phyloP scores from a whole-genome alignment of 768 basidiomycete species.

The Crassisporium funariophilum region DNA sequence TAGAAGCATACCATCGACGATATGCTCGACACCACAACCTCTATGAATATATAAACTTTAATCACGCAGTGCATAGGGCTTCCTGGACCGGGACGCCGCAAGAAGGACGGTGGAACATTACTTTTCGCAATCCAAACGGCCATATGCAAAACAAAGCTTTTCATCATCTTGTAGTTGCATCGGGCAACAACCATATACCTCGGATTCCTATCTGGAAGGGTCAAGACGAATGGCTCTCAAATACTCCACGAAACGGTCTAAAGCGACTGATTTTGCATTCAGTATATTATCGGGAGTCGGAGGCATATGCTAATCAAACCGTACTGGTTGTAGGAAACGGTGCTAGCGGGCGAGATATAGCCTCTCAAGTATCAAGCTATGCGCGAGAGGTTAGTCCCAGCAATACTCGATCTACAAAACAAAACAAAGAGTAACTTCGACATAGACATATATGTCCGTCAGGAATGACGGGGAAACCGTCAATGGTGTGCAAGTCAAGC shows the following conservation, averaged over 20 bases:
- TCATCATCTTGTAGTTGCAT: constrained; percentile 58
- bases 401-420: not conserved
- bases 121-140: constrained; percentile 28
- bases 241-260: constrained; percentile 12
- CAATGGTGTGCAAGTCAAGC: constrained; percentile 34
- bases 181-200: constrained; percentile 59
- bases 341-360: constrained; percentile 51
- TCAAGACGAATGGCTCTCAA: constrained; percentile 49
- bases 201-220: constrained; percentile 47
- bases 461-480: constrained; percentile 26
- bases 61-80: constrained; percentile 44
- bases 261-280: constrained; percentile 51
- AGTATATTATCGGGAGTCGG: constrained; percentile 52
- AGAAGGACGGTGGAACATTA: constrained; percentile 48
- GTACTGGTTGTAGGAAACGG: constrained; percentile 50
- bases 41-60: constrained; percentile 38
- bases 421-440: not conserved
- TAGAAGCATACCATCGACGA: constrained; percentile 48
- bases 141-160: constrained; percentile 29
- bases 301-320: constrained; percentile 39
- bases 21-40: constrained; percentile 44
- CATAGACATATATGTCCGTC: constrained; percentile 34
- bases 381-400: constrained; percentile 41
- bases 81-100: constrained; percentile 43
- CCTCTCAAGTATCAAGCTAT: constrained; percentile 39